Conservation (phyloP, 345 rosid species). For the Melaleuca alternifolia region DNA sequence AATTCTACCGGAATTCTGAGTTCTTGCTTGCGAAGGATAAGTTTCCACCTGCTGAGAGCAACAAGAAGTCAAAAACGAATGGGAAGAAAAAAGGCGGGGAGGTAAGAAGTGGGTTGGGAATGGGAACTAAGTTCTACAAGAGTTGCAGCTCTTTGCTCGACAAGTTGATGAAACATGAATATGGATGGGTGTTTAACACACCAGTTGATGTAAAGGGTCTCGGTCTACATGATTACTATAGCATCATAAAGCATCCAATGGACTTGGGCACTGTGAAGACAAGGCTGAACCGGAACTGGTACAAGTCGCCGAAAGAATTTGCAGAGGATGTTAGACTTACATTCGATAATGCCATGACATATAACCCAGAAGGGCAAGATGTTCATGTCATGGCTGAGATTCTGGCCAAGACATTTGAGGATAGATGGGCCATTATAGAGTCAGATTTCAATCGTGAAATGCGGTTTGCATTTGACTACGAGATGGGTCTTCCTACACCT, state of each 20-base stretch:
- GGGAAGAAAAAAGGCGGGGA: slow-evolving; percentile 73
- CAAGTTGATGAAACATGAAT: slow-evolving; percentile 86
- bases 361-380: slow-evolving; percentile 97
- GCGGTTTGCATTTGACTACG: slow-evolving; percentile 48
- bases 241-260: slow-evolving; percentile 85
- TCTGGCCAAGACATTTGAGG: slow-evolving; percentile 69
- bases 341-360: slow-evolving; percentile 86
- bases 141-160: slow-evolving; percentile 73
- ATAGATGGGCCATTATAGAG: slow-evolving; percentile 75
- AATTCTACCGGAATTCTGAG: slow-evolving; percentile 84
- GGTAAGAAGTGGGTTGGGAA: slow-evolving; percentile 41
- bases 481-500: slow-evolving; percentile 42
- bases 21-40: slow-evolving; percentile 95
- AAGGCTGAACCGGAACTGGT: slow-evolving; percentile 58
- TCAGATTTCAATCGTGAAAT: slow-evolving; percentile 63
- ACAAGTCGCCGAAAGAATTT: slow-evolving; percentile 85
- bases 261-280: slow-evolving; percentile 89
- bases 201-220: slow-evolving; percentile 84
- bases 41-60: slow-evolving; percentile 94
- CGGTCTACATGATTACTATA: slow-evolving; percentile 77
- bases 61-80: slow-evolving; percentile 76
- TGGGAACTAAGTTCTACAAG: slow-evolving; percentile 52
- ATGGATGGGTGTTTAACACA: slow-evolving; percentile 91
- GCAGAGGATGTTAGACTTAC: slow-evolving; percentile 99
- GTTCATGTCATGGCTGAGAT: slow-evolving; percentile 83